These are phyloP conservation scores for Salicornia ramosissima DNA, from an alignment of 148 eudicot genomes.

Conservation along the genomic window DNA sequence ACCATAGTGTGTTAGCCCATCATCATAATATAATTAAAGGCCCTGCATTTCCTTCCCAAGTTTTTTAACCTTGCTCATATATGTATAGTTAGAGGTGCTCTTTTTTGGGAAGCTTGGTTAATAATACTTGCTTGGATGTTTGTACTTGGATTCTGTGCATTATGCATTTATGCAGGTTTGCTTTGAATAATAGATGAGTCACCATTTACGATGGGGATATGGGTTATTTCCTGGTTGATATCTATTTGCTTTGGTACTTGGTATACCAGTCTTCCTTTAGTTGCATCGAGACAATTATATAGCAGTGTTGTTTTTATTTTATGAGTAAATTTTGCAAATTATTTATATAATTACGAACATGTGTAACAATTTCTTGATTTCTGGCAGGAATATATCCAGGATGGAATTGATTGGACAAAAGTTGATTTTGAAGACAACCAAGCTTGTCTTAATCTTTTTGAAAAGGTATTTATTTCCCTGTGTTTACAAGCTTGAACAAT, in stretches of 20 bases:
- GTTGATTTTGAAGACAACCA: conserved; percentile 98
- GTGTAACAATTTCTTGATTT: conserved; percentile 16
- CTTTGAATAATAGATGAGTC: not conserved
- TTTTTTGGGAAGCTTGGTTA: not conserved
- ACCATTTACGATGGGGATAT: not conserved
- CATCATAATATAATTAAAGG: not conserved
- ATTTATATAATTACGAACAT: too few species aligned
- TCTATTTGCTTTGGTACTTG: not conserved
- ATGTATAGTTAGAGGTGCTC: not conserved
- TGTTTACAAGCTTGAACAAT: not conserved
- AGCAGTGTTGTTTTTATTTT: not conserved
- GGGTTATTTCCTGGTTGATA: not conserved
- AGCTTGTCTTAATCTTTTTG: conserved; percentile 87
- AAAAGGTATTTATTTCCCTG: conserved; percentile 61
- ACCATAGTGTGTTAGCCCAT: not conserved
- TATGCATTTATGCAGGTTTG: not conserved
- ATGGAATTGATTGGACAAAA: conserved; percentile 97
- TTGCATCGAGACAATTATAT: conserved; percentile 7
- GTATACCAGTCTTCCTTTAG: not conserved
- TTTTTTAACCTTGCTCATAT: not conserved
- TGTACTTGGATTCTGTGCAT: not conserved
- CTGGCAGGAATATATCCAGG: conserved; percentile 84
- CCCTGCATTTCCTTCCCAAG: not conserved
- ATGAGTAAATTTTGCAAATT: too few species aligned
- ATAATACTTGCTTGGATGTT: conserved; percentile 2